These are phyloP conservation scores for Penicillium digitatum DNA, from an alignment of 2,329 filamentous ascomycete genomes.

Conservation along the genomic window DNA sequence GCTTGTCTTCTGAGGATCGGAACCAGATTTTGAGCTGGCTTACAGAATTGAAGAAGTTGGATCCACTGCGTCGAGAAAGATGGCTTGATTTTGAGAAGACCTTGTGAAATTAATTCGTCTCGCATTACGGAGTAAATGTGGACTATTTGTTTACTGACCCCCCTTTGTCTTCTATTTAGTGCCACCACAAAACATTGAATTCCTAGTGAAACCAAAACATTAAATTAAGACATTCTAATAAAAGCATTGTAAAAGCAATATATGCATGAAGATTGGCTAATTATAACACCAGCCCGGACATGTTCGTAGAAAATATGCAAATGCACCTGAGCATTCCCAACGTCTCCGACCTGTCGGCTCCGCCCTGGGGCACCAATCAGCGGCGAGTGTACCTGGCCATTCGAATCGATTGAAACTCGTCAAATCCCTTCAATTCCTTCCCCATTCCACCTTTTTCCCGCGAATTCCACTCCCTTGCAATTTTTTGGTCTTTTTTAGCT, in stretches of 20 bases:
- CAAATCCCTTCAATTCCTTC: constrained; percentile 16
- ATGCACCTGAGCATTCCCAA: constrained; percentile 18
- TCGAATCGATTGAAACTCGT: constrained; percentile 18
- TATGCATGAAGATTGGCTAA: neutral
- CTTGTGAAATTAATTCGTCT: constrained; percentile 30
- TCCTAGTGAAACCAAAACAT: neutral
- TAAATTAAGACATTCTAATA: neutral
- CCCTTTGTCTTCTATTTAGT: neutral
- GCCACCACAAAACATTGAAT: neutral
- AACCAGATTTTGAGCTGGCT: constrained; percentile 58
- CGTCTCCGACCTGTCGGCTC: constrained; percentile 15
- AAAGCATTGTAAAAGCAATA: constrained; percentile 1
- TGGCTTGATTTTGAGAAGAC: constrained; percentile 66
- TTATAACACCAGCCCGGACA: neutral
- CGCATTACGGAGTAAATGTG: neutral
- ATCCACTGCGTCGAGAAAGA: constrained; percentile 68
- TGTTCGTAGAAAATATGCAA: neutral
- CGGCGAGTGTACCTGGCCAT: constrained; percentile 16
- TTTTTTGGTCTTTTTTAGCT: neutral
- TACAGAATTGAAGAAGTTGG: constrained; percentile 61
- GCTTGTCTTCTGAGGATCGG: constrained; percentile 43
- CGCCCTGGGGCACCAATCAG: constrained; percentile 21
- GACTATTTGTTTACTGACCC: constrained; percentile 8
- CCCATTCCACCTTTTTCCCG: constrained; percentile 1
- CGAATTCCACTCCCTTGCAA: neutral